Base-by-base conservation (phyloP, 306 rosid genomes). In the Oemleria cerasiformis region DNA sequence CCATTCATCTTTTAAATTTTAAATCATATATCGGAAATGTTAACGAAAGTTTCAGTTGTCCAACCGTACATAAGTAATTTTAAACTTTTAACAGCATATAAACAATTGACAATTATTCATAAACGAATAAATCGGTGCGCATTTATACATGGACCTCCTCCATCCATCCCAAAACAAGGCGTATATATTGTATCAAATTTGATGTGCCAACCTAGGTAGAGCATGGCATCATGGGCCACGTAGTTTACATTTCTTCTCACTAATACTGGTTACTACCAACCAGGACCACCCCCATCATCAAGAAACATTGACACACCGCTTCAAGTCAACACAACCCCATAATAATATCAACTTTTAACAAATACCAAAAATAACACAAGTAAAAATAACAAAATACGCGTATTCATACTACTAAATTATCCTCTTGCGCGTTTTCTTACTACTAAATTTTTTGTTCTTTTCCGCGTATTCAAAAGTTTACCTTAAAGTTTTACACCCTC, bases 161-260 rank as follows among this genome's bases (percentile, higher is more conserved):
- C 65, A 61, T 61, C 17, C 45, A 36, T 23, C 2, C n/a, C n/a
- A n/a, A 60, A 60, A 36, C 44, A 38, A 8, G 45, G 65, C 12
- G 64, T 1, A 14, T 30, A 4, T 38, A 25, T 25, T 25, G 65
- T 9, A 38, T 38, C 25, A 61, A 7, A 61, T 17, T 38, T 39
- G 65, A 61, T 61, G 45, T 61, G 45, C 65, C 65, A 61, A 61
- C 45, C 65, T 16, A 61, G 65, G 44, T 38, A 61, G 45, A 60
- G 65, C 45, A 38, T 61, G 45, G 65, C 45, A 59, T 5, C 65
- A 61, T 61, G 25, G 45, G 13, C 45, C 65, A 61, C 12, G 3
- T 20, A 17, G 65, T 17, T 61, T 61, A 3, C 21, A 8, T 38
- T 61, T 36, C 25, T 61, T 38, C 65, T 38, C 15, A 7, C 65